A percentile compares a stretch with the other conserved stretches of the same genome.
phyloP scores from a whole-genome alignment of 2,329 filamentous ascomycete species.

The Aspergillus sojae region DNA sequence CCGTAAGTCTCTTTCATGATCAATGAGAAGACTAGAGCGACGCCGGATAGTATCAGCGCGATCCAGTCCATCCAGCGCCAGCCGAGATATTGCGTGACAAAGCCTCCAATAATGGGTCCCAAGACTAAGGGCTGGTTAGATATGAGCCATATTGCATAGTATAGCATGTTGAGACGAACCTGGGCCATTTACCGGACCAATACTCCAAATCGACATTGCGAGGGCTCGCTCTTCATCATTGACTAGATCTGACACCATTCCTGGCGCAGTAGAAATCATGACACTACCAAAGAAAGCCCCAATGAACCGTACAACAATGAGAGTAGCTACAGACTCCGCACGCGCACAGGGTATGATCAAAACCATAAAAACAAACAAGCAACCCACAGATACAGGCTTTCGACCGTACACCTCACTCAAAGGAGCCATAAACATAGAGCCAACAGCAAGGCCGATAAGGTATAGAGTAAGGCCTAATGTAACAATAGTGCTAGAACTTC shows the following conservation, averaged over 20 bases:
- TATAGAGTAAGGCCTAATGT: slow-evolving; percentile 80
- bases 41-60: slow-evolving; percentile 70
- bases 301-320: slow-evolving; percentile 75
- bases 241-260: slow-evolving; percentile 82
- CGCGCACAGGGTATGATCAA: slow-evolving; percentile 73
- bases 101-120: slow-evolving; percentile 77
- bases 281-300: slow-evolving; percentile 74
- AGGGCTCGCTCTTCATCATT: slow-evolving; percentile 76
- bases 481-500: slow-evolving; percentile 59
- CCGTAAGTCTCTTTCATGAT: slow-evolving; percentile 75
- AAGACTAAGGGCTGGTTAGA: slow-evolving; percentile 39
- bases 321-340: slow-evolving; percentile 66
- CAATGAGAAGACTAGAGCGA: slow-evolving; percentile 61
- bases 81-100: slow-evolving; percentile 68
- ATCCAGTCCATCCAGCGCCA: slow-evolving; percentile 92
- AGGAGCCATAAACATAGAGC: slow-evolving; percentile 73
- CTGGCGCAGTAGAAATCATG: slow-evolving; percentile 81
- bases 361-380: slow-evolving; percentile 65
- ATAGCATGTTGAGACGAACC: slow-evolving; percentile 29
- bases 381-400: slow-evolving; percentile 65
- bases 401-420: slow-evolving; percentile 55
- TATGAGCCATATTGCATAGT: background rate
- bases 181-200: slow-evolving; percentile 81
- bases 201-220: slow-evolving; percentile 80
- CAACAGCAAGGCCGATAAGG: slow-evolving; percentile 71